These are phyloP conservation scores for Erigeron canadensis DNA, from an alignment of 129 eudicot genomes.

Conservation along the genomic window DNA sequence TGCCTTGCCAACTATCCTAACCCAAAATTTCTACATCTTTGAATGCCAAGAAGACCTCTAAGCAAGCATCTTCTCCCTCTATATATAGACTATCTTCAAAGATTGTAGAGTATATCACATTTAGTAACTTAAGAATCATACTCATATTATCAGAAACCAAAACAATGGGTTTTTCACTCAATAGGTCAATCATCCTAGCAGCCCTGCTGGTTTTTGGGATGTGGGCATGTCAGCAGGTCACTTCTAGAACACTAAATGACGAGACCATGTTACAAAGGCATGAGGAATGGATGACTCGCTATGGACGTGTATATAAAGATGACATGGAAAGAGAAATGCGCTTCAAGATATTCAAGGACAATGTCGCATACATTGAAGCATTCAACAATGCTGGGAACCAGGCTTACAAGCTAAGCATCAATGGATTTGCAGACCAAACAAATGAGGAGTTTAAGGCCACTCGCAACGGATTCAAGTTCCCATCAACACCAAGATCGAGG, in stretches of 20 bases:
- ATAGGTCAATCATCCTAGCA: background rate
- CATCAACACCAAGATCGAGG: background rate
- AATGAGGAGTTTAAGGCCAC: conserved; percentile 38
- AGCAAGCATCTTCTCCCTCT: too few species aligned
- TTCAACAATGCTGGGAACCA: conserved; percentile 27
- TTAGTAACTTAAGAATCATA: background rate
- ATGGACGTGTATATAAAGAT: conserved; percentile 39
- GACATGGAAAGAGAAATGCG: conserved; percentile 27
- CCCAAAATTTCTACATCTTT: too few species aligned
- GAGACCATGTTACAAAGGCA: conserved; percentile 30
- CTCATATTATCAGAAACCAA: background rate
- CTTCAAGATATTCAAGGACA: conserved; percentile 33
- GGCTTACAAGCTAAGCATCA: conserved; percentile 31
- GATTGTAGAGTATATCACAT: background rate
- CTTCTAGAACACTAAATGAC: conserved; percentile 25
- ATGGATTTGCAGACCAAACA: conserved; percentile 37
- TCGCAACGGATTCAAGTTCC: conserved; percentile 39
- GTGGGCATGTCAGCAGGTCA: conserved; percentile 22
- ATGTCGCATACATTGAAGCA: conserved; percentile 24
- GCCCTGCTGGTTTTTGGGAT: conserved; percentile 26
- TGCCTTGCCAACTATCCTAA: too few species aligned
- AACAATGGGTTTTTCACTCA: conserved; percentile 7
- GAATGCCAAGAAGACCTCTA: too few species aligned
- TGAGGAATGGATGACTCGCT: conserved; percentile 39
- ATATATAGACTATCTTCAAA: too few species aligned